Evolutionary conservation across 83 land plant genomes (phyloP).

Genomic region (Thuja plicata): DNA sequence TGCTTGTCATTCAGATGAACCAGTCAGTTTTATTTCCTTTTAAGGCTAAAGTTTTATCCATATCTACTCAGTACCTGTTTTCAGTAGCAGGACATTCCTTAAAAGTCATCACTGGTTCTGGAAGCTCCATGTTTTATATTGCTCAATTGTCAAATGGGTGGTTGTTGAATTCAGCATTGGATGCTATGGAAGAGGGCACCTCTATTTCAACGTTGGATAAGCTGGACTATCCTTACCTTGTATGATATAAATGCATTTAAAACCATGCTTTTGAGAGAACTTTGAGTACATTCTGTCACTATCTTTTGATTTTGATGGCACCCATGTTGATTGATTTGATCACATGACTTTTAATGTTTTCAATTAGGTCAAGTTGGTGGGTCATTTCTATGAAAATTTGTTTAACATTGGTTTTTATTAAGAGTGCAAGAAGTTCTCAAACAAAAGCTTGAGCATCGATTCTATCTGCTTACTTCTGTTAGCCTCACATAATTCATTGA

Average conservation of each 20-base stretch:
- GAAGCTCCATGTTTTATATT: background rate
- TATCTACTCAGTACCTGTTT: background rate
- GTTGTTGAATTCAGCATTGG: background rate
- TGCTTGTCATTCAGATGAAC: background rate
- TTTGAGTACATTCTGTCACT: too few species aligned
- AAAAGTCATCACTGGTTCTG: background rate
- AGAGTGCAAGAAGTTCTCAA: too few species aligned
- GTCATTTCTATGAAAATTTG: background rate
- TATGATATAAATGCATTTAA: background rate
- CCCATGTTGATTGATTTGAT: too few species aligned
- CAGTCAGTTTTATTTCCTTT: background rate
- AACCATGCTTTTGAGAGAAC: too few species aligned
- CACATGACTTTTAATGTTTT: too few species aligned
- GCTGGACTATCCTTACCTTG: background rate
- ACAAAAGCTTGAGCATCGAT: too few species aligned
- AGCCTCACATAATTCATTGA: too few species aligned
- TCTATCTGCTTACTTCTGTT: too few species aligned
- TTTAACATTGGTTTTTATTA: too few species aligned
- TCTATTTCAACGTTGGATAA: background rate
- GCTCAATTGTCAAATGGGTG: background rate
- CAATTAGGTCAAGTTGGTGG: background rate
- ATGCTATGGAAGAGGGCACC: background rate
- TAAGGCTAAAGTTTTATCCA: background rate
- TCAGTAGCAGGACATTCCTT: background rate
- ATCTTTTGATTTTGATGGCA: too few species aligned